A percentile compares a stretch with the other conserved stretches of the same genome.
These are phyloP conservation scores for Bjerkandera adusta DNA, from an alignment of 1,284 basidiomycete genomes.

Conservation along the genomic window DNA sequence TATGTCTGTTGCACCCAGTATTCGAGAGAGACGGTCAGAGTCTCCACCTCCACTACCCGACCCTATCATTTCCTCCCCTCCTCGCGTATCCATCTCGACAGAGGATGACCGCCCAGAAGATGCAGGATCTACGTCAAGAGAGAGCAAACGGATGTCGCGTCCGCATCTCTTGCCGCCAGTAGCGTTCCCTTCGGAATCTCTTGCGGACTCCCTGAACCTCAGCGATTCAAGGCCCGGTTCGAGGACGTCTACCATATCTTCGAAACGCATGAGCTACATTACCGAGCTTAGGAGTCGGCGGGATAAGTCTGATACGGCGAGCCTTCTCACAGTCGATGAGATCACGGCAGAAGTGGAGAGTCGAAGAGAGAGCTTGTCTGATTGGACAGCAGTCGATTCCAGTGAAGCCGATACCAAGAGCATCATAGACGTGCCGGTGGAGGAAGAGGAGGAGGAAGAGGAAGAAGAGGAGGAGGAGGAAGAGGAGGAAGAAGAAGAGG, in stretches of 20 bases:
- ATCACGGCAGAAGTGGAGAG: slow-evolving; percentile 97
- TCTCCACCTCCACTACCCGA: slow-evolving; percentile 16
- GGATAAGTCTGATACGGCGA: slow-evolving; percentile 86
- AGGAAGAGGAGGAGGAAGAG: slow-evolving; percentile 29
- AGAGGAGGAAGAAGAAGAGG: slow-evolving; percentile 41
- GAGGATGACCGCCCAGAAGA: slow-evolving; percentile 62
- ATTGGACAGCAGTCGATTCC: slow-evolving; percentile 64
- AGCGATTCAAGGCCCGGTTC: slow-evolving; percentile 39
- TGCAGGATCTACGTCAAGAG: slow-evolving; percentile 41
- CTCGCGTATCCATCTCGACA: slow-evolving; percentile 73
- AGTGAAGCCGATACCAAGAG: slow-evolving; percentile 40
- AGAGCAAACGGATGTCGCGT: slow-evolving; percentile 27
- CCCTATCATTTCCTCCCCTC: slow-evolving; percentile 36
- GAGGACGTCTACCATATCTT: slow-evolving; percentile 50
- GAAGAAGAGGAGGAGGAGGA: slow-evolving; percentile 44
- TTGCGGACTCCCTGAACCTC: slow-evolving; percentile 75
- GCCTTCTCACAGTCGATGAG: slow-evolving; percentile 94
- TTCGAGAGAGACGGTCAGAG: slow-evolving; percentile 14
- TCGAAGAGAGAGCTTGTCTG: slow-evolving; percentile 63
- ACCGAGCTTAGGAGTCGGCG: slow-evolving; percentile 76
- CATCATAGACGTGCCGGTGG: slow-evolving; percentile 38
- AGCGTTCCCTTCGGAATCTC: slow-evolving; percentile 71
- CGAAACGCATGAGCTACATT: slow-evolving; percentile 75
- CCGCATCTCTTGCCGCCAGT: slow-evolving; percentile 80
- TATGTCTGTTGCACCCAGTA: slow-evolving; percentile 23